These are phyloP conservation scores for Phaeophleospora eucalypticola DNA, from an alignment of 2,329 filamentous ascomycete species.

Conservation along the genomic window DNA sequence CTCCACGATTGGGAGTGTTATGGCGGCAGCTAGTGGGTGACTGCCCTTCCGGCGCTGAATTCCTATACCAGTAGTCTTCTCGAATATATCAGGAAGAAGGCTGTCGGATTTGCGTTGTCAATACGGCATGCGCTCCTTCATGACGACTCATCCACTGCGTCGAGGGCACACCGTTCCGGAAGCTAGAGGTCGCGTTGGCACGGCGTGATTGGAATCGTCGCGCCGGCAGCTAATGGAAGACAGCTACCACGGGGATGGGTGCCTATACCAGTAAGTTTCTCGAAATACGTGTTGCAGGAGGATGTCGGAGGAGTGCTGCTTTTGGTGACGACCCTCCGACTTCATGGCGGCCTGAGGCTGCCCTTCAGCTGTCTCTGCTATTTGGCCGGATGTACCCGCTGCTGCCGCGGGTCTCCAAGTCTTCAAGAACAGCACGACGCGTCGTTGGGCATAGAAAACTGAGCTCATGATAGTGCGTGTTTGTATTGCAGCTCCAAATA, in stretches of 20 bases:
- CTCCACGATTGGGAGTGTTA: background rate
- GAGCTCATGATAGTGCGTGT: too few species aligned
- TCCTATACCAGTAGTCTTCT: background rate
- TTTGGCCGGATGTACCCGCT: too few species aligned
- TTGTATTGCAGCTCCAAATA: too few species aligned
- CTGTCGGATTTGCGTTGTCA: background rate
- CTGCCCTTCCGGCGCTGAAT: background rate
- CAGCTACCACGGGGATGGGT: background rate
- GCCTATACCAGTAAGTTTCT: background rate
- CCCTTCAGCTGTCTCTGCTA: too few species aligned
- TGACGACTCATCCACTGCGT: background rate
- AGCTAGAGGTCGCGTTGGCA: background rate
- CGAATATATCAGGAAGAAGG: background rate
- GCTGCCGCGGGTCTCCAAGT: too few species aligned
- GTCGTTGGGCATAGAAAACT: too few species aligned
- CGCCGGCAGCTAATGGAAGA: background rate
- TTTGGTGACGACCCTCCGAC: background rate
- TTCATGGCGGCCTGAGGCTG: too few species aligned
- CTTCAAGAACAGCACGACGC: too few species aligned
- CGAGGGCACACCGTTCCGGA: background rate
- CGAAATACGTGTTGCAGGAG: background rate
- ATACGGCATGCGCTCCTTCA: background rate
- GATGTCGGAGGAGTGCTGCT: background rate
- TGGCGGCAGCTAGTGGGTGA: background rate
- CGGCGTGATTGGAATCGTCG: background rate